Base-by-base conservation (phyloP, 352 stramenopile genomes). In the Thalassiosira delicatula region DNA sequence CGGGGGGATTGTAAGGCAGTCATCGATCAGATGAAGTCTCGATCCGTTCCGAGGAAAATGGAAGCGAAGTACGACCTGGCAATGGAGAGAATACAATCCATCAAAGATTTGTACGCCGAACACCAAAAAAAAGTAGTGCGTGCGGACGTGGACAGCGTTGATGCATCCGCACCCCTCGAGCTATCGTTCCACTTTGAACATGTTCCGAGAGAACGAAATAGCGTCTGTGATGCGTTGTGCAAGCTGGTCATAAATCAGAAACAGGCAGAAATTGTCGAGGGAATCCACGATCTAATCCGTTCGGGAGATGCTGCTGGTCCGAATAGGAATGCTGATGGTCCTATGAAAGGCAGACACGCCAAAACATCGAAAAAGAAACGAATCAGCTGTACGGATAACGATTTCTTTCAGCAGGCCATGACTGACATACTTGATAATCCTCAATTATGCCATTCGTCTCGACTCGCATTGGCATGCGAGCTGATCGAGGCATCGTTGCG, bases 1-100 rank as follows among this genome's bases (percentile, higher is more conserved):
- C n/a, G n/a, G n/a, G 88, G 88, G 3, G 88, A 93, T 76, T 92
- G 88, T 53, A 93, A 92, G 67, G 76, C 80, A 42, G 81, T 93
- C 4, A 90, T 91, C 19, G 78, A 91, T 71, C 86, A 92, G 70
- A 57, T 92, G 12, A 81, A 81, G 35, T 83, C 70, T 23, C 73
- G 51, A 29, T 85, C 86, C 14, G 54, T 63, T 23, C 79, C 86
- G 19, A 79, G 86, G 67, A 92, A 88, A 76, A 60, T 90, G 59
- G 53, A 89, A 62, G 33, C 7, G 14, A 69, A 88, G n/a, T 84
- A 90, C 49, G 54, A 71, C n/a, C 23, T 57, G 42, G 84, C 76
- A 25, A 70, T 63, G 33, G 21, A 54, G 14, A 71, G 70, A 56
- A 65, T 91, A 33, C 17, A 76, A 69, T 83, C 12, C 1, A 75